Percentiles rank a stretch among this genome's conserved stretches.
Conservation (phyloP, 2,329 filamentous ascomycete genomes). For the Aspergillus cejpii region DNA sequence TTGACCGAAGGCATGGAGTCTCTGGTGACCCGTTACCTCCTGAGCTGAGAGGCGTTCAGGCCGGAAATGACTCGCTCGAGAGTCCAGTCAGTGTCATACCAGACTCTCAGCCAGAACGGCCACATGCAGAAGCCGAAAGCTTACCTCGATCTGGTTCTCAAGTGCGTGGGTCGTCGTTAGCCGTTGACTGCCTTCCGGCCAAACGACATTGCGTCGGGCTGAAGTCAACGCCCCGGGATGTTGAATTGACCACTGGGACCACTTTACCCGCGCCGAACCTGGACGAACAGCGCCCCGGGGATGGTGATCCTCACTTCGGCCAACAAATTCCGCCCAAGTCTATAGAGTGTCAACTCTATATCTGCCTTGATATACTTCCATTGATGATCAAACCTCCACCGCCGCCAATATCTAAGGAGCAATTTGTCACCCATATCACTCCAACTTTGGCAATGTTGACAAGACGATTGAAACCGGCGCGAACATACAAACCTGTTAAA, state of each 20-base stretch:
- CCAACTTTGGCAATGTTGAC: slow-evolving; percentile 49
- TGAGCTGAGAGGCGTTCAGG: neutral
- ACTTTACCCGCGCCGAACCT: neutral
- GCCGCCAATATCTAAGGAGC: slow-evolving; percentile 45
- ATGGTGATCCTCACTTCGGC: neutral
- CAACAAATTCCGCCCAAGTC: neutral
- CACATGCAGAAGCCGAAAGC: slow-evolving; percentile 2
- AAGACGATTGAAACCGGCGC: slow-evolving; percentile 46
- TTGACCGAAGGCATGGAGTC: neutral
- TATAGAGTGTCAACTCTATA: neutral
- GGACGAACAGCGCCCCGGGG: neutral
- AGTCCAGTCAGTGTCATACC: slow-evolving; percentile 37
- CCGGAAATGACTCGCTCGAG: slow-evolving; percentile 22
- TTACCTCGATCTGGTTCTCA: neutral
- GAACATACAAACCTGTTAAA: slow-evolving; percentile 49
- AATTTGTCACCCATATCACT: slow-evolving; percentile 53
- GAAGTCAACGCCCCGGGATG: neutral
- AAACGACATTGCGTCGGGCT: slow-evolving; percentile 14
- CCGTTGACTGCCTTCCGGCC: neutral
- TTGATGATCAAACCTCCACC: slow-evolving; percentile 48
- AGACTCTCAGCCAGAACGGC: slow-evolving; percentile 32
- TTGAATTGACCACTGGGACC: neutral
- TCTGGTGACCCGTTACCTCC: neutral
- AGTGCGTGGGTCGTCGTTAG: neutral
- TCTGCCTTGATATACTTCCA: slow-evolving; percentile 22